Base-by-base conservation (phyloP, 2,329 filamentous ascomycete species). In the Gliomastix tumulicola region DNA sequence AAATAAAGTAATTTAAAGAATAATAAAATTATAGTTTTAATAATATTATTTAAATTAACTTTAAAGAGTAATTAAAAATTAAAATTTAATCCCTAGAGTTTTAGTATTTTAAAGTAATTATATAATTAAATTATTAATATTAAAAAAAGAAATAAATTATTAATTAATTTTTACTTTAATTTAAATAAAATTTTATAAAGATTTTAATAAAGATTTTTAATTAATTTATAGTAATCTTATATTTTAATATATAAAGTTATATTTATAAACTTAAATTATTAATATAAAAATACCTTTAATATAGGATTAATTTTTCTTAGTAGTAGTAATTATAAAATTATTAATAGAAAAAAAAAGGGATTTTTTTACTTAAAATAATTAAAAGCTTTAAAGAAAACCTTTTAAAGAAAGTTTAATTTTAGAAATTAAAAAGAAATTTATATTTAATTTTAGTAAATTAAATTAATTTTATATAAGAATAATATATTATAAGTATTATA, bases 201-300 rank as follows among this genome's bases (percentile, higher is more conserved):
- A 12, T 16, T 18, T 17, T 30, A 32, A 21, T 22, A 16, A 31
- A 30, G 27, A 34, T 21, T 4, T 30, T 19, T 19, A 35, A 15
- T 35, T 35, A n/a, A n/a, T n/a, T 28, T 35, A 30, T 28, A 5
- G 7, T 21, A 34, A 28, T 35, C 25, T 35, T 28, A 18, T 21
- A 27, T 33, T 20, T 18, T 19, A 16, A 18, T 22, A 35, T n/a
- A n/a, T n/a, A n/a, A n/a, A n/a, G n/a, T n/a, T 28, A 27, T 30
- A 16, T 23, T 36, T 30, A 30, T 21, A 35, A 31, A 12, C 16
- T n/a, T n/a, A n/a, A n/a, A n/a, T 30, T 11, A 22, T 5, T 30
- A 33, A 32, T 37, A 37, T n/a, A 7, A 33, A 28, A 16, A 37
- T 28, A 21, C 18, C 13, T 41, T n/a, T 25, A 20, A n/a, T n/a